These are phyloP conservation scores for Gliomastix tumulicola DNA, from an alignment of 2,329 filamentous ascomycete species.

Conservation along the genomic window DNA sequence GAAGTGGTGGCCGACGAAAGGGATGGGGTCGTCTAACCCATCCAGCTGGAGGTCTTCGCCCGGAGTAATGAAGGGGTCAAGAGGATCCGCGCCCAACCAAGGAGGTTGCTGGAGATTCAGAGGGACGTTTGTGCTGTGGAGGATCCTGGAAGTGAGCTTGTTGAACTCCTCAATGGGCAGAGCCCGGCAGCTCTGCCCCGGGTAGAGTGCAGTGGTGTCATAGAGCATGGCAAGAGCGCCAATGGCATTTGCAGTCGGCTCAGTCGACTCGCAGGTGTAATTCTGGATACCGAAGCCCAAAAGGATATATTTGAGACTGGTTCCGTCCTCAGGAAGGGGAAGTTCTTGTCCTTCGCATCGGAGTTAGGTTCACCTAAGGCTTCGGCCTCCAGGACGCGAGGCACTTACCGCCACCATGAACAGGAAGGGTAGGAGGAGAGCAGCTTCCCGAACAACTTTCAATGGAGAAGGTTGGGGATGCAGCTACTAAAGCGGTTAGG, in stretches of 20 bases:
- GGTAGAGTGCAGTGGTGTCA: constrained; percentile 47
- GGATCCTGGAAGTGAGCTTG: constrained; percentile 27
- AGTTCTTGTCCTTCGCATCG: too few relatives aligned
- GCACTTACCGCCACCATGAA: too few relatives aligned
- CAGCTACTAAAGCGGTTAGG: too few relatives aligned
- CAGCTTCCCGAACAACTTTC: too few relatives aligned
- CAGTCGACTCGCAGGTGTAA: constrained; percentile 50
- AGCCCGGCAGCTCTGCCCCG: constrained; percentile 28
- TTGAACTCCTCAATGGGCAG: constrained; percentile 30
- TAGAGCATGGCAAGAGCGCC: constrained; percentile 56
- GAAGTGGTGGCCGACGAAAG: constrained; percentile 58
- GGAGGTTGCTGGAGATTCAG: constrained; percentile 33
- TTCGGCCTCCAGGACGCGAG: too few relatives aligned
- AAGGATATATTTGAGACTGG: constrained; percentile 48
- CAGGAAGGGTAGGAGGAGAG: too few relatives aligned
- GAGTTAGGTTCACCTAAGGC: too few relatives aligned
- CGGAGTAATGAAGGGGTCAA: constrained; percentile 37
- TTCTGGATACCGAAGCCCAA: constrained; percentile 63
- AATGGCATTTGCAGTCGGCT: constrained; percentile 25
- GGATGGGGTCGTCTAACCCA: constrained; percentile 25
- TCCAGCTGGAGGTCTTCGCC: constrained; percentile 19
- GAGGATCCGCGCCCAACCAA: constrained; percentile 31
- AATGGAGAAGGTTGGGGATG: too few relatives aligned
- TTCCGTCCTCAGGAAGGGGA: too few relatives aligned
- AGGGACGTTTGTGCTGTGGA: constrained; percentile 35